Conservation (phyloP, 2,329 filamentous ascomycete species). For the Conoideocrella luteorostrata region DNA sequence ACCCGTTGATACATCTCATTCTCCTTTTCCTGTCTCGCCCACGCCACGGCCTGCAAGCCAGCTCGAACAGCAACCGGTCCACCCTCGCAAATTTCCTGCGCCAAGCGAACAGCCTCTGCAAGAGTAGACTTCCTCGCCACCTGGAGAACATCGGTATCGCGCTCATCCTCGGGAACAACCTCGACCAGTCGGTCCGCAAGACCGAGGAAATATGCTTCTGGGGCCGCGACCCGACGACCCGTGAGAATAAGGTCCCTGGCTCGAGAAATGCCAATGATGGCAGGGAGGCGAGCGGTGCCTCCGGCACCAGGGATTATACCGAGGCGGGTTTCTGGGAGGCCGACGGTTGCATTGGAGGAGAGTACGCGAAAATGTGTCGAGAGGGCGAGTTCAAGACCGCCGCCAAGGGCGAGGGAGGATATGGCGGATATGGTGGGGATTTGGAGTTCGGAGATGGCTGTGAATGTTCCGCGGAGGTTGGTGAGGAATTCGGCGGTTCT, state of each 20-base stretch:
- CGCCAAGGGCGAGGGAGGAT: conserved; percentile 79
- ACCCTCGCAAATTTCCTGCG: conserved; percentile 80
- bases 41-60: conserved; percentile 70
- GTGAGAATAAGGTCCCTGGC: conserved; percentile 90
- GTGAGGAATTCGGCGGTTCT: conserved; percentile 76
- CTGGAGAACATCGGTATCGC: conserved; percentile 40
- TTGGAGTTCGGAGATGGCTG: conserved; percentile 64
- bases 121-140: conserved; percentile 62
- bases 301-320: conserved; percentile 94
- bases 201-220: conserved; percentile 88
- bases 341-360: conserved; percentile 69
- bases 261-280: conserved; percentile 69
- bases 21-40: conserved; percentile 70
- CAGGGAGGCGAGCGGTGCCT: conserved; percentile 81
- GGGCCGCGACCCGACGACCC: conserved; percentile 72
- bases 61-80: conserved; percentile 78
- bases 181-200: conserved; percentile 88
- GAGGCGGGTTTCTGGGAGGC: conserved; percentile 83
- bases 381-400: conserved; percentile 87
- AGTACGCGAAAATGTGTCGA: conserved; percentile 86
- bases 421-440: conserved; percentile 89
- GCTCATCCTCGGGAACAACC: conserved; percentile 50
- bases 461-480: conserved; percentile 69
- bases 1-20: conserved; percentile 82
- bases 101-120: conserved; percentile 69